Base-by-base conservation (phyloP, 345 rosid genomes). In the Combretum micranthum region DNA sequence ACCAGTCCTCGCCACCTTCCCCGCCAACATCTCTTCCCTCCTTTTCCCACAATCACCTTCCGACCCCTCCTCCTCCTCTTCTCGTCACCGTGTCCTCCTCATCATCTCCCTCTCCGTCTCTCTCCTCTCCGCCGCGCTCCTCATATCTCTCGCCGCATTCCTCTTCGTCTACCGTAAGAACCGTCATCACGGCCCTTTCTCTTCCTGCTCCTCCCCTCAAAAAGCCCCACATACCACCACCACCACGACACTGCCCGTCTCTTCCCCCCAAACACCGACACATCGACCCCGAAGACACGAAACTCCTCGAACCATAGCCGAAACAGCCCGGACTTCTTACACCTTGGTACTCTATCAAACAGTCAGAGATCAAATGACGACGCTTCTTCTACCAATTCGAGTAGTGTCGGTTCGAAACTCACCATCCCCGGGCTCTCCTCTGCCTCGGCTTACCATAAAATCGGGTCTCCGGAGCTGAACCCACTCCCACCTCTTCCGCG, bases 401-500 rank as follows among this genome's bases (percentile, higher is more conserved):
- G 21, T 2, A 26, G 26, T 2, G 54, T 26, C 6, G 54, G 15
- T 51, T 16, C 54, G 2, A 26, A 51, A 51, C 26, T 26, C 26
- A n/a, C 15, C 26, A 14, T 16, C 54, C 13, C 21, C 12, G 26
- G 20, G n/a, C 15, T 3, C 32, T 19, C 44, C 3, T 43, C 61
- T 32, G 11, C 48, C 60, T 42, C 61, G 15, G 37, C 69, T 57
- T 82, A 81, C 63, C 79, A 61, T 46, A 89, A 87, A 44, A 69
- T 84, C 3, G 95, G 84, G 46, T 90, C n/a, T n/a, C 99, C 99
- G 4, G 97, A 93, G 81, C 85, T 93, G 49, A 87, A 68, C 44
- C 99, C 96, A 11, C 75, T 94, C 26, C 96, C 96, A n/a, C 95
- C 96, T 20, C 74, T 87, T 50, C 99, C 95, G 9, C 77, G 77